Base-by-base conservation (phyloP, 1,284 basidiomycete genomes). In the Entoloma clypeatum region DNA sequence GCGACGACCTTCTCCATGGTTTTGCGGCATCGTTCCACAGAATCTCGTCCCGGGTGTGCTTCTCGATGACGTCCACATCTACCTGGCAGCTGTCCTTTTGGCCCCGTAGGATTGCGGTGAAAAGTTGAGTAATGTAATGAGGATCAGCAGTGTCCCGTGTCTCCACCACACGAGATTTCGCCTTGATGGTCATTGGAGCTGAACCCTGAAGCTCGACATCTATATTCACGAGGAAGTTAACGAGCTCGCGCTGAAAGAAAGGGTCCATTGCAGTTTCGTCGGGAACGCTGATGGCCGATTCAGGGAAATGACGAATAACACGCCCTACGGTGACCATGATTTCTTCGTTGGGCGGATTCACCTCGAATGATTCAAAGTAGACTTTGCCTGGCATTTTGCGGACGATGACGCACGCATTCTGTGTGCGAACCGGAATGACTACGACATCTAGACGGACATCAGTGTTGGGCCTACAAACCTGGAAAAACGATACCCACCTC, bases 31-130 rank as follows among this genome's bases (percentile, higher is more conserved):
- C 39, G 5, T 61, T 24, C 64, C 65, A 72, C 7, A 73, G 50
- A n/a, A 74, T 63, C 17, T 76, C 69, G 43, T 76, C 71, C 8
- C 57, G 60, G 5, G 71, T 62, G 8, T 67, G 60, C 50, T 75
- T 75, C 7, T 44, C 48, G 36, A 69, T 58, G 8, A 59, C 55
- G 7, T 45, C 27, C 3, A 65, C 54, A 5, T 63, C 53, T 5
- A 58, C 52, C 14, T 38, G 32, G 14, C 33, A 22, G n/a, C 48
- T 49, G 9, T 25, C 32, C 2, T 34, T n/a, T n/a, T 22, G 26
- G 13, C 61, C 67, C 17, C 61, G 61, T 11, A 72, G 51, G 32
- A 74, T 71, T 25, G 61, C 63, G 4, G 60, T 59, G 11, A 75
- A 57, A 4, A 72, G 51, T 31, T 67, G 55, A 0, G 69, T 65